phyloP scores from a whole-genome alignment of 805 yeast species.

The Metschnikowia proteae region DNA sequence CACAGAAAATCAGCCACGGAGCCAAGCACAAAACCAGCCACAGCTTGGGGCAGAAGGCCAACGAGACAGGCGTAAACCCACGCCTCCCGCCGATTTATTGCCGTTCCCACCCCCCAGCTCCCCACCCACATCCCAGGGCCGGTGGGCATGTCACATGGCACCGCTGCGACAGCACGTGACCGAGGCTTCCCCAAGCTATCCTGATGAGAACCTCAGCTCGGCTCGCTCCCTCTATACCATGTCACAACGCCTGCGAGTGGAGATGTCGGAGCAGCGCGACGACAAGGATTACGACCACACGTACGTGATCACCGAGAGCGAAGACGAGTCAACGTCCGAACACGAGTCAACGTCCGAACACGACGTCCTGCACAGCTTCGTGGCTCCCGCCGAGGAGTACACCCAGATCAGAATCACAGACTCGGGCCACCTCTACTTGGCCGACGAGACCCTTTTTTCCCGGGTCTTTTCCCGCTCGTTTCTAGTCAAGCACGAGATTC shows the following conservation, averaged over 20 bases:
- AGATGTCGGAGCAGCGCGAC: background rate
- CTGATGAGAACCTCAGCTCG: background rate
- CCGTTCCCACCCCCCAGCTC: too few relatives aligned
- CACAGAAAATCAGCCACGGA: too few relatives aligned
- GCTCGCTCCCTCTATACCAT: background rate
- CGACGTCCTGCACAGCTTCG: background rate
- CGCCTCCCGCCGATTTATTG: too few relatives aligned
- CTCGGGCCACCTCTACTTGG: constrained; percentile 3
- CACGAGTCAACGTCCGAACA: background rate
- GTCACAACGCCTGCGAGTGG: background rate
- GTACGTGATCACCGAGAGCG: constrained; percentile 20
- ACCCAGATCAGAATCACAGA: constrained; percentile 1
- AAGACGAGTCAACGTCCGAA: background rate
- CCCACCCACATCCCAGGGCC: too few relatives aligned
- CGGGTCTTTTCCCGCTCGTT: constrained; percentile 25
- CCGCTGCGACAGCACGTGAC: background rate
- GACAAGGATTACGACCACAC: constrained; percentile 39
- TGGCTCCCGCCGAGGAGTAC: background rate
- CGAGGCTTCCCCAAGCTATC: background rate
- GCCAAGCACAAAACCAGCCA: too few relatives aligned
- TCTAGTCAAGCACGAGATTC: constrained; percentile 78
- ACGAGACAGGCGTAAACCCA: too few relatives aligned
- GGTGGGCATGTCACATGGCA: background rate
- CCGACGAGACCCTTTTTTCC: constrained; percentile 6
- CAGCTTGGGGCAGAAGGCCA: too few relatives aligned